These are phyloP conservation scores for Wallacemonas sp. DNA, from an alignment of 208 protist species.

Conservation along the genomic window DNA sequence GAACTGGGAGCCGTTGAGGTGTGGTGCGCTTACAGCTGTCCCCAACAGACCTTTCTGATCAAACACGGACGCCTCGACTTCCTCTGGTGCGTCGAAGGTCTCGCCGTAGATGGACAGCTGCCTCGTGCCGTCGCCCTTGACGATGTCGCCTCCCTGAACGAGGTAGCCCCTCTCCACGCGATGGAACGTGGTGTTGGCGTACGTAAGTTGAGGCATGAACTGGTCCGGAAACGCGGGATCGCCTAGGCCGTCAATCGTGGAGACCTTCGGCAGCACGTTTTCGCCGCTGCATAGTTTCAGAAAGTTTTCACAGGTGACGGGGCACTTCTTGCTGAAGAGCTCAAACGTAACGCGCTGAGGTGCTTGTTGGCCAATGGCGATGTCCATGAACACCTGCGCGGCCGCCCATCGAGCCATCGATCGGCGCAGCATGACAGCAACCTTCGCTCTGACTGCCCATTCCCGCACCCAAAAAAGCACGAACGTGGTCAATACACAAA, in stretches of 20 bases:
- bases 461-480: too few relatives aligned
- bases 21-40: constrained; percentile 97
- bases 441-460: too few relatives aligned
- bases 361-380: constrained; percentile 46
- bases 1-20: constrained; percentile 96
- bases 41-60: constrained; percentile 90
- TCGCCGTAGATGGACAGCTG: constrained; percentile 98
- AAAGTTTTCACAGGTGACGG: constrained; percentile 85
- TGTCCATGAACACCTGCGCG: constrained; percentile 67
- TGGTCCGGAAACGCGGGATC: constrained; percentile 74
- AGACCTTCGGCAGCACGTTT: constrained; percentile 57
- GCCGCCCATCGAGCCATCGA: constrained; percentile 21
- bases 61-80: constrained; percentile 91
- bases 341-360: constrained; percentile 75
- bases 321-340: constrained; percentile 75
- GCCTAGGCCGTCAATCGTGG: constrained; percentile 51
- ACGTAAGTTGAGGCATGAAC: constrained; percentile 87
- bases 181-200: constrained; percentile 90
- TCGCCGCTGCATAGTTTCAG: constrained; percentile 87
- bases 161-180: constrained; percentile 91
- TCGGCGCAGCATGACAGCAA: constrained; percentile 31
- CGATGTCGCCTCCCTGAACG: constrained; percentile 90
- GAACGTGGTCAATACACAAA: neutral
- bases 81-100: constrained; percentile 92
- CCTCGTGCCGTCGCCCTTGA: constrained; percentile 85